Evolutionary conservation across 495 filamentous ascomycete species (phyloP), one percentile per base, ranked within the genome.

Genomic region (Sporormia fimetaria): DNA sequence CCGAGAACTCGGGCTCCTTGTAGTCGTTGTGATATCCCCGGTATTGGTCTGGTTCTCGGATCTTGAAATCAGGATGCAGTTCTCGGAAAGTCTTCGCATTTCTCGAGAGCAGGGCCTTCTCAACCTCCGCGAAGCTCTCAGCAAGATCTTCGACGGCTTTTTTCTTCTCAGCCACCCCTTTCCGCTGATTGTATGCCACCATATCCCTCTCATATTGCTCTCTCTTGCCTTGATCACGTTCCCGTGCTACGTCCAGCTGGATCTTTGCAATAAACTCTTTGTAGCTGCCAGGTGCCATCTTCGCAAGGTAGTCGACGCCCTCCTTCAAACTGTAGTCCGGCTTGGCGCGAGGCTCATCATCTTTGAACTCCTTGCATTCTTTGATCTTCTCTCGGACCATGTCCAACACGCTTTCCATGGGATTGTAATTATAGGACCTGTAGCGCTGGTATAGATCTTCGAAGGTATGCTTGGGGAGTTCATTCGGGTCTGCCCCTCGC

Each of bases 51-150:
- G 38, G 22, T 62, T 58, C 32, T 11, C 32, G 2, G 24, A n/a
- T 20, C 23, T 15, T 23, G 10, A 33, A 14, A 1, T 76, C 64
- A 0, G 82, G 80, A 57, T 76, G 61, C 14, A 81, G 58, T 38
- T 87, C 69, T 14, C 55, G 32, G 52, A 77, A 84, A 0, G 71
- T 70, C 56, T 83, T 84, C 10, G 73, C 82, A 0, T 68, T 74
- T 26, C 61, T 68, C 9, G 57, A 60, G 3, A 77, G 22, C 26
- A 88, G 57, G 0, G 57, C 49, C 1, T 56, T 40, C 47, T 79
- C 72, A 3, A 81, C 54, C 17, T 65, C 51, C 44, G 75, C 62
- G 22, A 76, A 70, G 3, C 73, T 63, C 0, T 41, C 38, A 25
- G 74, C 59, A 5, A 76, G 46, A 6, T 60, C 55, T 8, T 62